Percentiles rank a stretch among this genome's conserved stretches.
phyloP scores from a whole-genome alignment of 306 rosid species.

The Argentina anserina region DNA sequence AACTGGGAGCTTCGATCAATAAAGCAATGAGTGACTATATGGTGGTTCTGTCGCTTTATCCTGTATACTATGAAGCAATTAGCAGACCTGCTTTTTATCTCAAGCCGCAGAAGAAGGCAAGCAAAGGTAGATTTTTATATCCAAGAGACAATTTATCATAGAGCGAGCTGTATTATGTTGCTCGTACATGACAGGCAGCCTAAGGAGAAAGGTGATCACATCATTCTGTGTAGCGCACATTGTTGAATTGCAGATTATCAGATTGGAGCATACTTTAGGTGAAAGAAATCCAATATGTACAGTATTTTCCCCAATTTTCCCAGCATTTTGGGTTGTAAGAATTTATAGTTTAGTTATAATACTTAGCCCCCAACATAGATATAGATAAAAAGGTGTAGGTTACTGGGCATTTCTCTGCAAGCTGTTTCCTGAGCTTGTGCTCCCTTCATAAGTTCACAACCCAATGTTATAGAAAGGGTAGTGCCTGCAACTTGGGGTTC shows the following conservation, averaged over 20 bases:
- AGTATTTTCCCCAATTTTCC: conserved; percentile 17
- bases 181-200: conserved; percentile 13
- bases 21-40: conserved; percentile 36
- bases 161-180: conserved; percentile 10
- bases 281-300: conserved; percentile 1
- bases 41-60: conserved; percentile 19
- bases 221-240: conserved; percentile 1
- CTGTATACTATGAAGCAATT: conserved; percentile 20
- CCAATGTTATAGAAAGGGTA: background rate
- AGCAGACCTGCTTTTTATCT: background rate
- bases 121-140: conserved; percentile 17
- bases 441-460: background rate
- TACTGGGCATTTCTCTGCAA: background rate
- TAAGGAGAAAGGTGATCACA: background rate
- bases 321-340: conserved; percentile 19
- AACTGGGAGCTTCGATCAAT: conserved; percentile 90
- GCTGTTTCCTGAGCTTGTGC: background rate
- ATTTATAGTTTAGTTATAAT: background rate
- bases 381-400: background rate
- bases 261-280: conserved; percentile 19
- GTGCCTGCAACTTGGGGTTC: background rate
- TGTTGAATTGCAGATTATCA: conserved; percentile 10
- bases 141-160: conserved; percentile 7
- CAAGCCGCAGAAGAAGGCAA: conserved; percentile 19
- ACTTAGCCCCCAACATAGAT: background rate